Evolutionary conservation across 2,329 filamentous ascomycete species (phyloP), one percentile per base, ranked within the genome.

Genomic region (Stagonosporopsis tanaceti): DNA sequence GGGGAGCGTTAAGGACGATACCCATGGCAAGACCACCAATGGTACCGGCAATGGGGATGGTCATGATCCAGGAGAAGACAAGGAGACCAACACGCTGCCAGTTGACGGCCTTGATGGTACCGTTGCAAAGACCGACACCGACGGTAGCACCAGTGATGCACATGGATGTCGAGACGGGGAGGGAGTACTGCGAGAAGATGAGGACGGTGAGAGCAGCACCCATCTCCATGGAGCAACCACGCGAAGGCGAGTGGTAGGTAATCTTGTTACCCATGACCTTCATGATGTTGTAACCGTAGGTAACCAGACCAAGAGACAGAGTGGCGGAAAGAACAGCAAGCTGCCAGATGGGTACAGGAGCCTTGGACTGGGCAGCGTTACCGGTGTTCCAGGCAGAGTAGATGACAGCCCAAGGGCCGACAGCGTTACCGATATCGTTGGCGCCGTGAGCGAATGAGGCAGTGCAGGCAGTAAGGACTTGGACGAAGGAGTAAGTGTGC

Each of bases 231-330:
- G 88, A 91, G 66, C 80, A 90, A 48, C 80, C 57, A 67, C 83
- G 72, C 62, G 76, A 80, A 4, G 84, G 84, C 3, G 83, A 85
- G 75, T 90, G 88, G 76, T 89, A 89, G 56, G 89, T 91, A 74
- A 91, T 87, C 77, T 90, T 90, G 82, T 92, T 93, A 50, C 90
- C 90, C 89, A 92, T 92, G 76, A 90, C 87, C 80, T 90, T 91
- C 89, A 92, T 92, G 78, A 92, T 92, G 81, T 92, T 92, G 80
- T 92, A 92, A 9, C 89, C 90, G 68, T 92, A 92, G 14, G 89
- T 92, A 70, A 88, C 81, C 55, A 92, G 82, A 65, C 89, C 90
- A 20, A 73, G 39, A 44, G 83, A 90, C 70, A 92, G 87, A 37
- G 81, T 85, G 1, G 81, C 74, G 25, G 86, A 82, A 12, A 90